Conservation (phyloP, 257 asterid genomes). For the Solanum ossicruentum region DNA sequence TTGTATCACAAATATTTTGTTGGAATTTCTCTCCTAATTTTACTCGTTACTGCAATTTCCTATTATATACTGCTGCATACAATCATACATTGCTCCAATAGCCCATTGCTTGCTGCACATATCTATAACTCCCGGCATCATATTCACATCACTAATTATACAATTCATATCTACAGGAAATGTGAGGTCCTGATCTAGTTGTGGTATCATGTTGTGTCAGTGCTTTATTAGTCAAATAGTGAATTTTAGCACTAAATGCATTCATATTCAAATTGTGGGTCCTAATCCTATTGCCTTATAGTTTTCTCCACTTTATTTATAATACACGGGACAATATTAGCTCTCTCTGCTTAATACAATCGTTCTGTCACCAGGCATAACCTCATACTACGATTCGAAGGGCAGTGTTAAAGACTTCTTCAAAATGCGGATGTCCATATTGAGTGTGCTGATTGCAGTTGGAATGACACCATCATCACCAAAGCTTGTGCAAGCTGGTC, state of each 20-base stretch:
- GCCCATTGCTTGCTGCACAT: not conserved
- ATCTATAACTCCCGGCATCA: not conserved
- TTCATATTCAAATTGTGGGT: not conserved
- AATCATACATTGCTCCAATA: not conserved
- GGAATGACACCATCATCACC: constrained; percentile 84
- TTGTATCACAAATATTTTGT: not conserved
- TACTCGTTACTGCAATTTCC: not conserved
- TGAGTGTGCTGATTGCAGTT: constrained; percentile 36
- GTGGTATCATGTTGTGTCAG: not conserved
- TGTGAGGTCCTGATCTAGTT: not conserved
- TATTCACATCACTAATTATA: not conserved
- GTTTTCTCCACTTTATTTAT: not conserved
- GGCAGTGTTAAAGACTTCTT: constrained; percentile 65
- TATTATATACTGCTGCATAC: not conserved
- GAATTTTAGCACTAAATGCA: not conserved
- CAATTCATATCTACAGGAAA: not conserved
- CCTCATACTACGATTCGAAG: constrained; percentile 63
- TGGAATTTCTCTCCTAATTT: not conserved
- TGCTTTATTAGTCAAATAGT: not conserved
- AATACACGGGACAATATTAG: not conserved
- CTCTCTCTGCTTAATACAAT: not conserved
- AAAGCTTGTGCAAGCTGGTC: constrained; percentile 68
- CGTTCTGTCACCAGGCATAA: constrained; percentile 49
- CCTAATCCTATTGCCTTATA: not conserved
- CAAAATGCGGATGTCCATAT: constrained; percentile 45